Base-by-base conservation (phyloP, 352 stramenopile species). In the Phytophthora multivora region DNA sequence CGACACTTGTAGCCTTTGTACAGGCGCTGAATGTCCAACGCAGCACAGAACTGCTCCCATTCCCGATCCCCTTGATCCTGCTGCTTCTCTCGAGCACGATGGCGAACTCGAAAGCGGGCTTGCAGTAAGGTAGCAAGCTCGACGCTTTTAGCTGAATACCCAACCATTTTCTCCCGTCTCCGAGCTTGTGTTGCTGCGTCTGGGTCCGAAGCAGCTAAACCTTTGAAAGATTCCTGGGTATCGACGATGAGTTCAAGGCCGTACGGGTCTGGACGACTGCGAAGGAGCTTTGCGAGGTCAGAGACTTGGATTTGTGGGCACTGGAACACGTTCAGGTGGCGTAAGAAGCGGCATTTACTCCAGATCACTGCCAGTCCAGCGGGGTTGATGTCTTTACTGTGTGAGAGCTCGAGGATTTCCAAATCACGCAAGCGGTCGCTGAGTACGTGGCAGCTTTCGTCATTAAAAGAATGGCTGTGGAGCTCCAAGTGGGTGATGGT, bases 11-110 rank as follows among this genome's bases (percentile, higher is more conserved):
- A 84, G 1, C 83, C 83, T 46, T 76, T 66, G n/a, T 63, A 65
- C 0, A 86, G 53, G 8, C 81, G 77, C 40, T 93, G 81, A 9
- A 91, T 90, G 23, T 90, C 78, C 16, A 87, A 40, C 0, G 79
- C 78, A 9, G 71, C 72, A 53, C 79, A 89, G 25, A 86, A 81
- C 33, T 73, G 48, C 26, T 66, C 63, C 78, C 76, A 88, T 3
- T 81, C 69, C 6, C 59, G 59, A 3, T 66, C 38, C 23, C 77
- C 43, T 8, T 73, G 35, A 8, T 62, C 10, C 12, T 59, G 35
- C 3, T 57, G 51, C 36, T 77, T 75, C 33, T 60, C 50, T 4
- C 73, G 39, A 5, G 62, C 66, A 3, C 60, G 68, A n/a, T 61
- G 59, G 41, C 69, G 57, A 3, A 69, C 58, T 26, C 69, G 55